Base-by-base conservation (phyloP, 352 stramenopile species). In the Phytophthora sp. region DNA sequence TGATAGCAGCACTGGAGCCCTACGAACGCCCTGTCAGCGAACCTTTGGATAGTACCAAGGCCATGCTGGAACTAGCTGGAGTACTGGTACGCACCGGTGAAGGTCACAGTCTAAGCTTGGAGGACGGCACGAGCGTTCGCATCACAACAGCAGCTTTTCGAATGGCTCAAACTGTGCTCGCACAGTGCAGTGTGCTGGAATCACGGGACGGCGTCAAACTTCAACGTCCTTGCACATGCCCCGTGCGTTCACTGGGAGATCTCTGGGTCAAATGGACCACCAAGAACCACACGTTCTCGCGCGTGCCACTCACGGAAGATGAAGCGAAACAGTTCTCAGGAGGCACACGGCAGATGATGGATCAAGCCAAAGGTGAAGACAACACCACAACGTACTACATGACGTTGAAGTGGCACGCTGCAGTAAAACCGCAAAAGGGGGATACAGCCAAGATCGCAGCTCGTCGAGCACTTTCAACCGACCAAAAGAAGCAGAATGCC, bases 401-500 rank as follows among this genome's bases (percentile, higher is more conserved):
- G 82, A 92, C 86, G 23, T 76, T 95, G 54, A 95, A 95, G 69
- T 95, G 86, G 84, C 86, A 91, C 50, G 73, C 87, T 20, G 85
- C 87, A 7, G 85, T 79, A 45, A 95, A 95, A 66, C 80, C 80
- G 8, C 85, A 94, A 38, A 93, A 93, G 52, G 87, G 85, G 8
- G 87, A 95, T 61, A 95, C 85, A 8, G 87, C 87, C 35, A 95
- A 94, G 66, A 94, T 95, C 31, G 85, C 87, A 0, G 85, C 85
- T 16, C 77, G 86, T 1, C 74, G 85, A 29, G 51, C 54, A 44
- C 79, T 95, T 46, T 88, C 84, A 13, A 27, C 57, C 0, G 86
- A 95, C 66, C 84, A 95, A 47, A 95, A 93, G 67, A 75, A 77
- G 44, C 85, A 93, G 46, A 94, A 95, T 29, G 71, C 74, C 24